Conservation (phyloP, 164 flowering plant species). For the Nymphaea colorata region DNA sequence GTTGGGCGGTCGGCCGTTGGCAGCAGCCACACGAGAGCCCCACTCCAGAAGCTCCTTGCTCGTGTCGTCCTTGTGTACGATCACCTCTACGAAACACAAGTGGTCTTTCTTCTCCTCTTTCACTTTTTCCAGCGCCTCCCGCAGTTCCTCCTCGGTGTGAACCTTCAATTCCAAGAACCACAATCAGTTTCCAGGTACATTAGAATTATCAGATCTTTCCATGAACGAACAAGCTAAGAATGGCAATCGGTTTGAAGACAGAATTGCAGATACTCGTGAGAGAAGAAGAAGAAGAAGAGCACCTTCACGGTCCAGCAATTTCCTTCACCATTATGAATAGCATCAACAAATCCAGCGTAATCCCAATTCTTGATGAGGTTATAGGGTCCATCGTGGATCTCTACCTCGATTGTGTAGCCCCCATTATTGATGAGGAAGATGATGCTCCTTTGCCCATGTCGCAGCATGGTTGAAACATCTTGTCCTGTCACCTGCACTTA, state of each 20-base stretch:
- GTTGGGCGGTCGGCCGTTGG: conserved; percentile 71
- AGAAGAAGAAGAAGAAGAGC: not conserved
- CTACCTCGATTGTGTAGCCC: conserved; percentile 34
- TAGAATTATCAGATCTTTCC: too few species aligned
- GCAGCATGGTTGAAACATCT: conserved; percentile 74
- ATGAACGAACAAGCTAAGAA: too few species aligned
- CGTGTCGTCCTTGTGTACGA: conserved; percentile 74
- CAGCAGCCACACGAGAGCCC: conserved; percentile 71
- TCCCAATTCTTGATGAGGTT: conserved; percentile 85
- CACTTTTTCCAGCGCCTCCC: conserved; percentile 46
- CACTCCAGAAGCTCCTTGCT: conserved; percentile 88
- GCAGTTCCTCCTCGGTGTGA: conserved; percentile 50
- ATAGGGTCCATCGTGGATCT: conserved; percentile 71
- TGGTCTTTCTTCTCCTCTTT: conserved; percentile 38
- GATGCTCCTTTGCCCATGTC: conserved; percentile 52
- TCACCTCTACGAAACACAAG: conserved; percentile 64
- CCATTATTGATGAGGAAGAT: conserved; percentile 87
- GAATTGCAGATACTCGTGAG: too few species aligned
- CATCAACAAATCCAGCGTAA: conserved; percentile 59
- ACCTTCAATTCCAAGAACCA: conserved; percentile 29
- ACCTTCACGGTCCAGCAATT: conserved; percentile 73
- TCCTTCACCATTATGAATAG: conserved; percentile 64
- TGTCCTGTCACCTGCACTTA: conserved; percentile 64
- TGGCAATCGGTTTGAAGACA: too few species aligned
- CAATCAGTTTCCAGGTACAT: too few species aligned